Evolutionary conservation across 441 rosid species (phyloP).

Genomic region (Oxalis stricta): DNA sequence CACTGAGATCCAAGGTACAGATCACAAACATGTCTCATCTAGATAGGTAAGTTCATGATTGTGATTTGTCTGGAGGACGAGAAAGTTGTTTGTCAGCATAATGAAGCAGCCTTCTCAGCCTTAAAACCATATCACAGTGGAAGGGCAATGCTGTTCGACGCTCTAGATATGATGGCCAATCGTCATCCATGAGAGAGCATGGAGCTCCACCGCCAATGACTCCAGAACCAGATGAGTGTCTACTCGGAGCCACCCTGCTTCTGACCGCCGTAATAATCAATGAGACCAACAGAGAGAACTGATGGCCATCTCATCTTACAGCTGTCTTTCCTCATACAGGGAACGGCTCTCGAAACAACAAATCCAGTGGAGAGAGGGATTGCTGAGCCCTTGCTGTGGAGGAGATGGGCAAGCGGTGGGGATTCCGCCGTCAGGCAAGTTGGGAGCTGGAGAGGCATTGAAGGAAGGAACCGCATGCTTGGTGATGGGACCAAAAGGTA

Average conservation of each 20-base stretch:
- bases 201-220: constrained; percentile 82
- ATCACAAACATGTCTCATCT: background rate
- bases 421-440: constrained; percentile 97
- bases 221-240: constrained; percentile 75
- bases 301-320: constrained; percentile 97
- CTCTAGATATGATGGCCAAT: constrained; percentile 73
- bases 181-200: constrained; percentile 97
- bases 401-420: constrained; percentile 98
- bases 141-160: constrained; percentile 85
- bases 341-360: constrained; percentile 88
- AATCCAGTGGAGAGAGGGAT: constrained; percentile 86
- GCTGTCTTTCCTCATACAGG: constrained; percentile 78
- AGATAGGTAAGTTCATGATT: constrained; percentile 15
- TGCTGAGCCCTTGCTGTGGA: constrained; percentile 91
- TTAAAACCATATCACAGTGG: constrained; percentile 92
- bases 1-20: background rate
- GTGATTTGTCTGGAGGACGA: constrained; percentile 45
- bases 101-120: constrained; percentile 93
- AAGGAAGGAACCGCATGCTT: constrained; percentile 91
- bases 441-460: constrained; percentile 88
- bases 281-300: constrained; percentile 69
- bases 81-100: constrained; percentile 91
- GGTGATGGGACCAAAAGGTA: constrained; percentile 92
- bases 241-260: constrained; percentile 69
- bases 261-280: constrained; percentile 78